These are phyloP conservation scores for Pseudoneurospora amorphoporcata DNA, from an alignment of 495 filamentous ascomycete genomes.

Conservation along the genomic window DNA sequence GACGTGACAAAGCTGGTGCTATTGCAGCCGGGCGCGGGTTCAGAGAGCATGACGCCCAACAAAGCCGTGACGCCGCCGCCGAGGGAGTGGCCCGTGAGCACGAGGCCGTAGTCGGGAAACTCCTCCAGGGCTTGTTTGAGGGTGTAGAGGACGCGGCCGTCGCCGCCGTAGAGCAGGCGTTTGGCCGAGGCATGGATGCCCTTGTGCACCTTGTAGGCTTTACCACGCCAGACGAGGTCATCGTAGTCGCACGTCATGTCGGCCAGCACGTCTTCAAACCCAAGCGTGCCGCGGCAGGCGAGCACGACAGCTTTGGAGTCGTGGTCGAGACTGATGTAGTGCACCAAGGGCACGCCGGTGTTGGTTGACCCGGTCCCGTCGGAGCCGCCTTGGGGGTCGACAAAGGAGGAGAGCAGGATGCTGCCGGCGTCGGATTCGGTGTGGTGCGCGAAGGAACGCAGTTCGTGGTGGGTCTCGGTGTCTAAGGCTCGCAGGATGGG, in stretches of 20 bases:
- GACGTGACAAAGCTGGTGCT: conserved; percentile 37
- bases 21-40: conserved; percentile 33
- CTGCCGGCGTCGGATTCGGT: conserved; percentile 55
- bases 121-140: conserved; percentile 63
- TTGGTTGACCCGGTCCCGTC: conserved; percentile 61
- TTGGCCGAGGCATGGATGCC: conserved; percentile 72
- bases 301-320: conserved; percentile 69
- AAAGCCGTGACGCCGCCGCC: conserved; percentile 67
- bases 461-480: conserved; percentile 47
- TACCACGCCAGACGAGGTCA: conserved; percentile 56
- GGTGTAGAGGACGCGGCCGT: conserved; percentile 55
- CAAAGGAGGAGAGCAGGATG: conserved; percentile 66
- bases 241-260: conserved; percentile 80
- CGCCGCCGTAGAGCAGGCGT: conserved; percentile 54
- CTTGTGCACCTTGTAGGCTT: conserved; percentile 65
- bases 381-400: conserved; percentile 64
- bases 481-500: conserved; percentile 36
- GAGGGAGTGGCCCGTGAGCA: conserved; percentile 68
- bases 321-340: conserved; percentile 70
- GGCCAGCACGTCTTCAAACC: conserved; percentile 71
- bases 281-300: conserved; percentile 65
- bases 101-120: conserved; percentile 61
- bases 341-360: conserved; percentile 66
- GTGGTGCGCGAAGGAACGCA: conserved; percentile 62
- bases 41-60: conserved; percentile 62